Evolutionary conservation across 2,329 filamentous ascomycete species (phyloP).

Genomic region (Magnaporthales sp.): DNA sequence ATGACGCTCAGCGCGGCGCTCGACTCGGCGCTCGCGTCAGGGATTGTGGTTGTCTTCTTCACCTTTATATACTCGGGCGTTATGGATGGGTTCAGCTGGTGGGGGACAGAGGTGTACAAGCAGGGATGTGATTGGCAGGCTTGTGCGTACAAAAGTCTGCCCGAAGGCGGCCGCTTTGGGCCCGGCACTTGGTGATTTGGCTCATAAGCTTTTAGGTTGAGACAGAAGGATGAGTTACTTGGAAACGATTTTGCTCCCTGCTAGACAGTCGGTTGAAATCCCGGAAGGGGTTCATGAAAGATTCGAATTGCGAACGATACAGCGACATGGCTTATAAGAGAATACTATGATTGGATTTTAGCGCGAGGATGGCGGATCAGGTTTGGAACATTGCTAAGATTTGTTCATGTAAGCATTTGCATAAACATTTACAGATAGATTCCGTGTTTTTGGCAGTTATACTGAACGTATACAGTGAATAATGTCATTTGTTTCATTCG

Average conservation of each 20-base stretch:
- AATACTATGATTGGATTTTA: background rate
- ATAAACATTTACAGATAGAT: background rate
- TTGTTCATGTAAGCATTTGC: background rate
- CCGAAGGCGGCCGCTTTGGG: slow-evolving; percentile 57
- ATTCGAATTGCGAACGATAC: background rate
- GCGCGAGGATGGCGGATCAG: background rate
- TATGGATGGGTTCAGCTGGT: slow-evolving; percentile 70
- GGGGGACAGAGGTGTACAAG: slow-evolving; percentile 82
- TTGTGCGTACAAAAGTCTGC: slow-evolving; percentile 59
- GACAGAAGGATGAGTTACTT: background rate
- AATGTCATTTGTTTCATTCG: background rate
- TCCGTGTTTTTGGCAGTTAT: background rate
- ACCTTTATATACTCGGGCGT: slow-evolving; percentile 74
- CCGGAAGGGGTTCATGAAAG: background rate
- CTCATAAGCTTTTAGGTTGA: background rate
- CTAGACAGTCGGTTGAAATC: background rate
- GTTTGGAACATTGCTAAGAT: background rate
- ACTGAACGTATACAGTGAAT: background rate
- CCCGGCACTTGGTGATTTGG: slow-evolving; percentile 46
- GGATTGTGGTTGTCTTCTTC: slow-evolving; percentile 78
- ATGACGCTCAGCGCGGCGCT: slow-evolving; percentile 81
- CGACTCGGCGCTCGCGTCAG: slow-evolving; percentile 75
- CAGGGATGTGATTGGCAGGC: slow-evolving; percentile 79
- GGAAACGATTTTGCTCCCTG: background rate
- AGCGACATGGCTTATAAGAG: background rate